Conservation (phyloP, 768 basidiomycete genomes). For the Chiua virens region DNA sequence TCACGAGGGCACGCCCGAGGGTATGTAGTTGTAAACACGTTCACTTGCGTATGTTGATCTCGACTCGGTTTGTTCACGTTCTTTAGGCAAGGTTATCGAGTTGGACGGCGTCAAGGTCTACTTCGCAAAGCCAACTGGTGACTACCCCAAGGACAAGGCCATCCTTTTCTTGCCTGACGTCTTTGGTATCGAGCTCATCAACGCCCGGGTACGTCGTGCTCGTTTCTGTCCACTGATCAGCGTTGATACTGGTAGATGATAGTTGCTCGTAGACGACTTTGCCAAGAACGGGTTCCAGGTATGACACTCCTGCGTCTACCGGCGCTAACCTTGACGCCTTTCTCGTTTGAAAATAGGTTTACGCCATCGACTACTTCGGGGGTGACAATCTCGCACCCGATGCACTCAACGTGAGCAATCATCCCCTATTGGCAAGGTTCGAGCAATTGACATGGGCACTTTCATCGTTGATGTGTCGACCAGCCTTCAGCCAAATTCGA, state of each 20-base stretch:
- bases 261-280: slow-evolving; percentile 49
- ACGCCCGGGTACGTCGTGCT: slow-evolving; percentile 38
- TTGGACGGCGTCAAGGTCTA: slow-evolving; percentile 47
- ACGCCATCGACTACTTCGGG: slow-evolving; percentile 27
- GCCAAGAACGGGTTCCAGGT: slow-evolving; percentile 41
- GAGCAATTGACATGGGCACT: not conserved
- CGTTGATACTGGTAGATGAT: not conserved
- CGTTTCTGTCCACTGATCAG: not conserved
- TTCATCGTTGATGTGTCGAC: no score
- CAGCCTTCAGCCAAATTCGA: slow-evolving; percentile 19
- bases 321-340: no score
- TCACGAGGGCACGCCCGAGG: slow-evolving; percentile 49
- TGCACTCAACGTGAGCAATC: slow-evolving; percentile 8
- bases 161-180: slow-evolving; percentile 54
- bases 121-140: slow-evolving; percentile 49
- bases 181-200: slow-evolving; percentile 50
- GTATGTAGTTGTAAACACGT: slow-evolving; percentile 22
- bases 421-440: not conserved
- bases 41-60: not conserved
- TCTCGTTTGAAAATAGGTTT: slow-evolving; percentile 7
- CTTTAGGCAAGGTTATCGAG: slow-evolving; percentile 44
- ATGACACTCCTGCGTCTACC: not conserved
- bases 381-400: slow-evolving; percentile 27
- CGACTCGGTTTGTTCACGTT: not conserved
- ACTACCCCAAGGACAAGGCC: slow-evolving; percentile 56